Evolutionary conservation across 1,284 basidiomycete genomes (phyloP), one percentile per base, ranked within the genome.

Genomic region (Boletus calvinii): DNA sequence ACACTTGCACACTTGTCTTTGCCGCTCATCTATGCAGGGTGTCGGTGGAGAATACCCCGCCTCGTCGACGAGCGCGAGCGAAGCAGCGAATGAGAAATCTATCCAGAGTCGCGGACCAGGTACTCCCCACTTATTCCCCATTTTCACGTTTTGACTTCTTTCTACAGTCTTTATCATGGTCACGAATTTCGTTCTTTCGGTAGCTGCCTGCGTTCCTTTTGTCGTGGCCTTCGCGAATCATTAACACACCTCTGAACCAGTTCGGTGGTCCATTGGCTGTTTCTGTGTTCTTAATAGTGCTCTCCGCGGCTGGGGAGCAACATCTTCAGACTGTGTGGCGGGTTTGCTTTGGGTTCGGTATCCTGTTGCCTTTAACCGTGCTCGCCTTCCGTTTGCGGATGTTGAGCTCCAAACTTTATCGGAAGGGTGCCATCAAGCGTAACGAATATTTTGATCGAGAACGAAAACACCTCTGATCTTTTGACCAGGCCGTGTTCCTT

Each of bases 11-110:
- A 10, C 13, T 45, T 34, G 32, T 30, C 18, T 49, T 36, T n/a
- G 13, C 46, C 46, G 39, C 42, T 57, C 24, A 58, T 34, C 22
- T 17, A 35, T 53, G 29, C 40, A 84, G 80, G 84, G 86, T 52
- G 85, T 85, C 6, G 86, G 87, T 22, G 87, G 88, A 12, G 87
- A 91, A 72, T 92, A 91, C 66, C 87, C 88, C 0, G 85, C 85
- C 2, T 85, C 83, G 11, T 83, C 80, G 2, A 82, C 85, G 0
- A 78, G 76, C 30, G 85, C 85, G 1, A 81, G 78, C 38, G 87
- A 90, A 64, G 81, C 86, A 31, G 85, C 86, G 10, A 90, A 91
- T 61, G 87, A 91, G 69, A 80, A 78, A 56, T 81, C 80, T 67
- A 55, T 79, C 32, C 75, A 78, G 57, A 70, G 77, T 46, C 78